Base-by-base conservation (phyloP, 208 protist species). In the Leptomonas pyrrhocoris region DNA sequence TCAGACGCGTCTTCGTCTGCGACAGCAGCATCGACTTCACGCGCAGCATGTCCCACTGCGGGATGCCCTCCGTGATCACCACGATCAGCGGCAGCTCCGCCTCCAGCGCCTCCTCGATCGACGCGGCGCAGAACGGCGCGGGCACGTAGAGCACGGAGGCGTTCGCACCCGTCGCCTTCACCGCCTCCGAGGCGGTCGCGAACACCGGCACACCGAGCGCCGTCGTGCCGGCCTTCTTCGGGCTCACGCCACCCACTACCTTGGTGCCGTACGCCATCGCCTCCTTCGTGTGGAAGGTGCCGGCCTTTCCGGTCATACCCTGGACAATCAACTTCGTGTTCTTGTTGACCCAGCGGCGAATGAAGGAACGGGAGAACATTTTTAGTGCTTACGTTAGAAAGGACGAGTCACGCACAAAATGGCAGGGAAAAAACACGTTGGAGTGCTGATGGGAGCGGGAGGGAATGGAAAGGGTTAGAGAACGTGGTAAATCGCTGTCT, bases 31-130 rank as follows among this genome's bases (percentile, higher is more conserved):
- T 89, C 40, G 92, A 88, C 79, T 98, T 98, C 55, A 98, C 93
- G 53, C 95, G 90, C 40, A 98, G 93, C 96, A 98, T 98, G 77
- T 99, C 98, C 84, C 98, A 97, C 84, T 99, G 98, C 40, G 98
- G 98, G 81, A 99, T 99, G 72, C 98, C 98, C 85, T 99, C 98
- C 36, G 98, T 99, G 80, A 99, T 99, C 68, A 97, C 96, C 25
- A 99, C 98, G 38, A 98, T 87, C 36, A 99, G 91, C 18, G 89
- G 92, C 55, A 99, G 86, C 72, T 99, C 98, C 30, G 97, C 98
- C 49, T 98, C 93, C 53, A 99, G 93, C 36, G 98, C 98, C 74
- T 99, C 98, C 60, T 98, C 81, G 40, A 99, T 98, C 53, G 98
- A 98, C 5, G 80, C 86, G 16, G 98, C 98, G 43, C 98, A 98